Percentiles rank a stretch among this genome's conserved stretches.
Conservation (phyloP, 352 stramenopile genomes). For the Lagenidium giganteum region DNA sequence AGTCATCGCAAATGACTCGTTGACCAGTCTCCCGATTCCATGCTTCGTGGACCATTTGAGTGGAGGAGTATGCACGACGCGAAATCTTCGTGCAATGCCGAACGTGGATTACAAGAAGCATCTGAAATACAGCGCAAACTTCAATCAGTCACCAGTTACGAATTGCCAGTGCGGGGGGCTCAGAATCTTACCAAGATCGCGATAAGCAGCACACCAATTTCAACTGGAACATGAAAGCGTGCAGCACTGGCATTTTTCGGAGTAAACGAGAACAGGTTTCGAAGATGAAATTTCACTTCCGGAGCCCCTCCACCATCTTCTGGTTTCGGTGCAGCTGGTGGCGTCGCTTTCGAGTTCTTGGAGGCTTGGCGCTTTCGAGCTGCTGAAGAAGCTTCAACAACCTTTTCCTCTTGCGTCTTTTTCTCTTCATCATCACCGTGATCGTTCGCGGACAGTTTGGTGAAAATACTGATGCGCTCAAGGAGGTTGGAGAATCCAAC, state of each 20-base stretch:
- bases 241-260: no score
- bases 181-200: conserved; percentile 53
- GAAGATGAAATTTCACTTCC: no score
- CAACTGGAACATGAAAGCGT: no score
- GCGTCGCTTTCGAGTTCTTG: no score
- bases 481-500: conserved; percentile 74
- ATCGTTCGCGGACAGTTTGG: not conserved
- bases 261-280: no score
- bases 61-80: conserved; percentile 75
- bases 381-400: no score
- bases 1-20: conserved; percentile 61
- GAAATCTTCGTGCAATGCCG: conserved; percentile 56
- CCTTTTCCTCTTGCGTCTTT: no score
- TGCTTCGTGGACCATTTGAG: conserved; percentile 65
- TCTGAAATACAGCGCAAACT: conserved; percentile 16
- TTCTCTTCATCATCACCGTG: conserved; percentile 1
- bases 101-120: conserved; percentile 66
- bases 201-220: conserved; percentile 35
- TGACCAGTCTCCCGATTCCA: conserved; percentile 40
- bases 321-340: no score
- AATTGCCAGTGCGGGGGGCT: no score
- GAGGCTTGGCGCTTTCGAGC: no score
- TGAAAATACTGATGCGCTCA: no score
- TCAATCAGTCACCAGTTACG: not conserved
- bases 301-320: no score